Percentiles rank a stretch among this genome's conserved stretches.
Evolutionary conservation across 345 rosid species (phyloP).

Genomic region (Linum lewisii): DNA sequence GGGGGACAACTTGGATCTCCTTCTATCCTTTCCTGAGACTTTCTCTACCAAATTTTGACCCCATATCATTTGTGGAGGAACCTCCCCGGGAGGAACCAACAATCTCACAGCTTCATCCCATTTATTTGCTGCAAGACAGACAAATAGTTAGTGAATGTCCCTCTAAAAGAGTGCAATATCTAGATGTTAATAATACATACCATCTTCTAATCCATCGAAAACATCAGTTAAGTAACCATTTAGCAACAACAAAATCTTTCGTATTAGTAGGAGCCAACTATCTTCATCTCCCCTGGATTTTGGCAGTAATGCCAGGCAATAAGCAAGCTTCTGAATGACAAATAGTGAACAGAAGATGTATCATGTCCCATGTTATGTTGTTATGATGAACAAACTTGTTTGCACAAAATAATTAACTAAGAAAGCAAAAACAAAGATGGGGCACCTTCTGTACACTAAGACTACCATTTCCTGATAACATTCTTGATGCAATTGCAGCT

Average conservation of each 20-base stretch:
- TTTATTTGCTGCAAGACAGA: conserved; percentile 42
- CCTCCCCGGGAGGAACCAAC: conserved; percentile 66
- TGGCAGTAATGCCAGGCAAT: conserved; percentile 78
- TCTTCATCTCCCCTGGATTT: conserved; percentile 67
- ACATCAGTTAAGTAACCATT: conserved; percentile 49
- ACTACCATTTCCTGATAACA: conserved; percentile 51
- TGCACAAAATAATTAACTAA: not conserved
- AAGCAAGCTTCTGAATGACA: conserved; percentile 54
- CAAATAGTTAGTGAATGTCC: conserved; percentile 2
- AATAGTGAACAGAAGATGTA: conserved; percentile 13
- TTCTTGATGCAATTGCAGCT: conserved; percentile 51
- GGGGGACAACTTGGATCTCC: conserved; percentile 43
- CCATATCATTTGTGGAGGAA: conserved; percentile 56
- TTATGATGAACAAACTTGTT: not conserved
- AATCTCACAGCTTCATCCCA: conserved; percentile 47
- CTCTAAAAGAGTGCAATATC: conserved; percentile 7
- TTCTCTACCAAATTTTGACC: conserved; percentile 33
- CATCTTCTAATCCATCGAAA: conserved; percentile 82
- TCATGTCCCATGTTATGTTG: not conserved
- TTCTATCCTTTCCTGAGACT: conserved; percentile 25
- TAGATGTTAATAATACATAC: conserved; percentile 23
- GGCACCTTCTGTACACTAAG: conserved; percentile 47
- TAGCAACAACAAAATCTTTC: conserved; percentile 49
- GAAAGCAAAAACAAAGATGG: not conserved
- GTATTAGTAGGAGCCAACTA: conserved; percentile 70